Evolutionary conservation across 441 rosid species (phyloP).

Genomic region (Daphne laureola): DNA sequence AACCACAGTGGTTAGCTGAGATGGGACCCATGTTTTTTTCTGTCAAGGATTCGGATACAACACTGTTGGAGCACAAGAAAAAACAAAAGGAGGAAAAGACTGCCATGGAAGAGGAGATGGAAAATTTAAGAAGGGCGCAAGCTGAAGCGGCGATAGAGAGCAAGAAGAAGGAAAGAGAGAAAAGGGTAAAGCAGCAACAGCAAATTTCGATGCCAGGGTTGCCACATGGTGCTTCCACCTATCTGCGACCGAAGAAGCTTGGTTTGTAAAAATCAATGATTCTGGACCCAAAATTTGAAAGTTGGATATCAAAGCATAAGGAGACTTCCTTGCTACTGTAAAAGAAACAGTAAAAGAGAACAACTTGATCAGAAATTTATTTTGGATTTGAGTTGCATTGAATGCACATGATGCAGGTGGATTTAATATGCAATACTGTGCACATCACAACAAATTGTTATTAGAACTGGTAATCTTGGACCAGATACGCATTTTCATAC

Average conservation of each 20-base stretch:
- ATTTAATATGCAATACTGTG: too few relatives aligned
- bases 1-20: conserved; percentile 93
- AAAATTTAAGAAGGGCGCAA: conserved; percentile 67
- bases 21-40: conserved; percentile 96
- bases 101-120: conserved; percentile 98
- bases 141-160: conserved; percentile 45
- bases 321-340: too few relatives aligned
- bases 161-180: conserved; percentile 51
- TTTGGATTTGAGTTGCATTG: too few relatives aligned
- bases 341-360: too few relatives aligned
- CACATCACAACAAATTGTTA: too few relatives aligned
- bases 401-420: too few relatives aligned
- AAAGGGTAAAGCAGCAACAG: conserved; percentile 70
- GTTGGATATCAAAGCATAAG: too few relatives aligned
- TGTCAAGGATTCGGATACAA: conserved; percentile 80
- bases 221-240: conserved; percentile 49
- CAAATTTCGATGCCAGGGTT: conserved; percentile 65
- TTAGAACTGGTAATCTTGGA: too few relatives aligned
- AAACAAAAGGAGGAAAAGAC: conserved; percentile 87
- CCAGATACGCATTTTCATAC: too few relatives aligned
- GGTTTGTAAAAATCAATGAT: conserved; percentile 38
- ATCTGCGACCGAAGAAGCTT: conserved; percentile 65
- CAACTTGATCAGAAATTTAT: too few relatives aligned
- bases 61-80: conserved; percentile 85
- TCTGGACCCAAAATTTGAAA: too few relatives aligned